phyloP scores from a whole-genome alignment of 2,329 filamentous ascomycete genomes.

The Ramularia endophylla region DNA sequence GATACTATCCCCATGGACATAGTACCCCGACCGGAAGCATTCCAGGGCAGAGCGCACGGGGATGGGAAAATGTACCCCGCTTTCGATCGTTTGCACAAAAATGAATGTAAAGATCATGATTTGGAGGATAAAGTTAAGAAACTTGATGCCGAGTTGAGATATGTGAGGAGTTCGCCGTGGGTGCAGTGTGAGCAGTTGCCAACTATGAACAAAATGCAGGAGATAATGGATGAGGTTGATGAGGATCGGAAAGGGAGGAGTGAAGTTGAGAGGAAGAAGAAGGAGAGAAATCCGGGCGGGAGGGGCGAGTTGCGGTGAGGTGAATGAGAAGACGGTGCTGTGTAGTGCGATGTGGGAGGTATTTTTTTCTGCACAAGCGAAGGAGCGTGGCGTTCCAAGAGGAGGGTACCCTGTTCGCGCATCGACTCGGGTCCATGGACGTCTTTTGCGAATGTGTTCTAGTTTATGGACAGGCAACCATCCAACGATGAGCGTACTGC shows the following conservation, averaged over 20 bases:
- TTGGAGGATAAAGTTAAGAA: slow-evolving; percentile 57
- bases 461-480: too few species aligned
- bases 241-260: slow-evolving; percentile 47
- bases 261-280: slow-evolving; percentile 38
- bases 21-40: slow-evolving; percentile 81
- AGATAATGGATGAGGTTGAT: slow-evolving; percentile 63
- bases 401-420: too few species aligned
- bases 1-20: slow-evolving; percentile 66
- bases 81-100: slow-evolving; percentile 59
- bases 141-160: slow-evolving; percentile 78
- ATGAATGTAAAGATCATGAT: slow-evolving; percentile 71
- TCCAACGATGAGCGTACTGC: too few species aligned
- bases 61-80: slow-evolving; percentile 71
- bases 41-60: slow-evolving; percentile 68
- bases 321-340: too few species aligned
- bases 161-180: slow-evolving; percentile 77
- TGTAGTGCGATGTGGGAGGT: too few species aligned
- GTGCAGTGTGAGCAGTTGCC: slow-evolving; percentile 79
- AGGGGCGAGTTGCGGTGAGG: slow-evolving; percentile 33
- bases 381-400: too few species aligned
- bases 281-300: slow-evolving; percentile 42
- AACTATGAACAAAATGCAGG: slow-evolving; percentile 55
- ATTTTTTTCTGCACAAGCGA: too few species aligned
- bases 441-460: too few species aligned
- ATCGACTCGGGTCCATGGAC: too few species aligned